Base-by-base conservation (phyloP, 441 rosid species). In the Macaranga tanarius region DNA sequence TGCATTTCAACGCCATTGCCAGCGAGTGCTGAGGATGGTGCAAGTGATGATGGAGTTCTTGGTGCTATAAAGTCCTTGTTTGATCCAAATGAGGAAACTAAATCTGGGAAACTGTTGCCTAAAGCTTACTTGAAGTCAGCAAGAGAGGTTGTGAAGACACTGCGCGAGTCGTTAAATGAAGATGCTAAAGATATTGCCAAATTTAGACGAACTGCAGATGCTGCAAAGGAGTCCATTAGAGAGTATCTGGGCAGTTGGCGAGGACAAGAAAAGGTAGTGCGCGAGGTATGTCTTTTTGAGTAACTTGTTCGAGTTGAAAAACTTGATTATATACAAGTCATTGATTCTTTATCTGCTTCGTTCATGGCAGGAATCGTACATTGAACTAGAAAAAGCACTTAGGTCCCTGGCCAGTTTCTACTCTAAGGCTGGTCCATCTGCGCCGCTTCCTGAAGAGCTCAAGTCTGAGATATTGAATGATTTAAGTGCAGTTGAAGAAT, bases 371-470 rank as follows among this genome's bases (percentile, higher is more conserved):
- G 94, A 90, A 74, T 94, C 97, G 0, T 89, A 92, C 22, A 77
- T 71, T 12, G 89, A 83, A 81, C 80, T 93, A 44, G 96, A 90
- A 75, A 94, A 92, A 75, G 97, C 87, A 45, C 84, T 92, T 40
- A 50, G 93, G 79, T 79, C 88, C 52, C 76, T 92, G 72, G 95
- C 98, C 0, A 63, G 81, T 62, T 93, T 93, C 86, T 94, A 92
- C 83, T 88, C 97, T 0, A 89, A 79, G 82, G 94, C 97, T 0
- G 99, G 97, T 0, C 96, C 97, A 34, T 90, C 99, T 51, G 97
- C 97, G n/a, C 76, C 86, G 0, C 87, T 92, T 40, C 89, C 97
- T 17, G 90, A 83, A 42, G 90, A 86, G 55, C 87, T 89, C 2
- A 92, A 86, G 90, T 67, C 85, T 9, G 80, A 86, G 60, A 89